phyloP scores from a whole-genome alignment of 495 filamentous ascomycete species.

The Penicillium canescens region DNA sequence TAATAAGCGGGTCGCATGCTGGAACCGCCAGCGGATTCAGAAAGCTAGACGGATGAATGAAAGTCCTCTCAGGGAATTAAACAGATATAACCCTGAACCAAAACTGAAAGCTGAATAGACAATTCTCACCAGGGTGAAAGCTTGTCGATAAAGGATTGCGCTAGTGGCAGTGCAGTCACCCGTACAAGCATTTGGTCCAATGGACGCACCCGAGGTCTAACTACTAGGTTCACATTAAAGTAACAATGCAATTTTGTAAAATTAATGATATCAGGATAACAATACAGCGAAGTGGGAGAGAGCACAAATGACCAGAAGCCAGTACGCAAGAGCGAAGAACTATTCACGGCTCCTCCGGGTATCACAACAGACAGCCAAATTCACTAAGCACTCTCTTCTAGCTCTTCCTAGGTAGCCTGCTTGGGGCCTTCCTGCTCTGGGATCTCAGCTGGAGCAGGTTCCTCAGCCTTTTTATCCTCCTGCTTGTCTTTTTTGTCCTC shows the following conservation, averaged over 20 bases:
- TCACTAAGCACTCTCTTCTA: constrained; percentile 29
- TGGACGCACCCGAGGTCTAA: too few species aligned
- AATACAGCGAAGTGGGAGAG: background rate
- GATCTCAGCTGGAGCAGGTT: constrained; percentile 6
- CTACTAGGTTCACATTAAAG: too few species aligned
- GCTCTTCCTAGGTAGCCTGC: constrained; percentile 15
- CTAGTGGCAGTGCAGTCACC: constrained; percentile 7
- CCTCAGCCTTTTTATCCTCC: constrained; percentile 18
- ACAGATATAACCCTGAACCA: background rate
- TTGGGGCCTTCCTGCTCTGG: constrained; percentile 16
- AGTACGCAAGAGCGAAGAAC: constrained; percentile 21
- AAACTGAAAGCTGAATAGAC: too few species aligned
- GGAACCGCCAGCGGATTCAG: constrained; percentile 9
- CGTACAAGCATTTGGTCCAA: constrained; percentile 6
- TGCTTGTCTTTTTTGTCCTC: constrained; percentile 24
- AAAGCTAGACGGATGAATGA: background rate
- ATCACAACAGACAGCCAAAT: constrained; percentile 23
- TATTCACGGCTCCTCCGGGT: constrained; percentile 26
- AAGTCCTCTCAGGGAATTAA: background rate
- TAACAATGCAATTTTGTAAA: background rate
- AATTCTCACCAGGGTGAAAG: constrained; percentile 2
- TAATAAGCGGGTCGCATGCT: constrained; percentile 19
- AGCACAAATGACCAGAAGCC: constrained; percentile 3
- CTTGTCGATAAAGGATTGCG: constrained; percentile 23
- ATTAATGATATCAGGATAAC: background rate